Evolutionary conservation across 140 eudicot genomes (phyloP), one percentile per base, ranked within the genome.

Genomic region (Cichorium intybus): DNA sequence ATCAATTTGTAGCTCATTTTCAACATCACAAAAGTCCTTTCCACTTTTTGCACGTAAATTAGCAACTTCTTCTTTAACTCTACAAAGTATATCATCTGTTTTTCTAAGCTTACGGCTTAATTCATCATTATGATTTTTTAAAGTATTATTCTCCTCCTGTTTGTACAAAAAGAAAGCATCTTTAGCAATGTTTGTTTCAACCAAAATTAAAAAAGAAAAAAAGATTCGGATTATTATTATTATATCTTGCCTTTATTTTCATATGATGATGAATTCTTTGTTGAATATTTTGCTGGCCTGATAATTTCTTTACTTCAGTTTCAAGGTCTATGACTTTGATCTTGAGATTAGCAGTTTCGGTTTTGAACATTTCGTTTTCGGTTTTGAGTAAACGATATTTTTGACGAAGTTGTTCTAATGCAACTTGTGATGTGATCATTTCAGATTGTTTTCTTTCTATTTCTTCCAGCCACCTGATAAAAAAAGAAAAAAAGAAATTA

Each of bases 221-320:
- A 37, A 37, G 41, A 10, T 37, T 7, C 4, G n/a, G 11, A 31
- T 31, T 5, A 5, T 5, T 31, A 31, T 14, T 0, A 41, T 41
- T 12, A 6, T 39, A 9, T 61, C 78, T 77, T 77, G 66, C 99
- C 94, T 93, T 93, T 37, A 93, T 93, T 82, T 93, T 93, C 54
- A 95, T 86, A 70, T 93, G 99, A 71, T 93, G 99, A 76, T 93
- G 97, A 51, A 89, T 93, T 43, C 99, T 90, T 58, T 93, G 97
- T 39, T 93, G 99, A 58, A 93, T 80, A 69, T 89, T 93, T 70
- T 93, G 99, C 61, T 93, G 99, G n/a, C 95, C 99, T 0, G 99
- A 93, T 73, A 93, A 67, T 71, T 82, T 93, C 68, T 71, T 86
- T 50, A 86, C 85, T 66, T 89, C 94, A 31, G 57, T 69, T 80